A percentile compares a stretch with the other conserved stretches of the same genome.
Evolutionary conservation across 805 yeast species (phyloP).

Genomic region (Candida manassasensis): DNA sequence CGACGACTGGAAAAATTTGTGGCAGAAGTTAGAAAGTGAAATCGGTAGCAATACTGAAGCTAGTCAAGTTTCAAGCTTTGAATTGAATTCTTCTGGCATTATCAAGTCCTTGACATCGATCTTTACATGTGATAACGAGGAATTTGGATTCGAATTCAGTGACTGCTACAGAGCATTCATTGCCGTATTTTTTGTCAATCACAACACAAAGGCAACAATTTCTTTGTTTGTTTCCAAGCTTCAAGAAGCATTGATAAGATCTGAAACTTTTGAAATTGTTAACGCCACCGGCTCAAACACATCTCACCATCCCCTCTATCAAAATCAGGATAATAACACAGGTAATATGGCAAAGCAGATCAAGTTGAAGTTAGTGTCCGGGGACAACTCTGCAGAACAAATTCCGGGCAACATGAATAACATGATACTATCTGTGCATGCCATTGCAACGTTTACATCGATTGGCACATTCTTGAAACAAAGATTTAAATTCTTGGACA

Average conservation of each 20-base stretch:
- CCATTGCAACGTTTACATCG: conserved; percentile 55
- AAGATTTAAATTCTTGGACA: conserved; percentile 30
- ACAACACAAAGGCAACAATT: conserved; percentile 22
- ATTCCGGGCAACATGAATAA: conserved; percentile 22
- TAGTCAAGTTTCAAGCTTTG: conserved; percentile 60
- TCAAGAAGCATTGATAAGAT: conserved; percentile 69
- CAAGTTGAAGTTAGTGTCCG: conserved; percentile 45
- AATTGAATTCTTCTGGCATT: conserved; percentile 65
- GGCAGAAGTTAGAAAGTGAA: conserved; percentile 18
- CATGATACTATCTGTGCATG: conserved; percentile 49
- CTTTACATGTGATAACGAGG: conserved; percentile 21
- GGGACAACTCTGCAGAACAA: conserved; percentile 11
- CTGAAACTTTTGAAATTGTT: conserved; percentile 66
- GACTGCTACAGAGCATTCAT: conserved; percentile 43
- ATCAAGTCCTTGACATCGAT: conserved; percentile 38
- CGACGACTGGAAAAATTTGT: conserved; percentile 36
- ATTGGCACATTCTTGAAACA: conserved; percentile 44
- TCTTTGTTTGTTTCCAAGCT: conserved; percentile 49
- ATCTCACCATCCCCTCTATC: conserved; percentile 6
- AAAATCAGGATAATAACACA: conserved; percentile 33
- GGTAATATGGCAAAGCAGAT: conserved; percentile 69
- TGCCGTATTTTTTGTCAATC: conserved; percentile 28
- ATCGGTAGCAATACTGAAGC: conserved; percentile 12
- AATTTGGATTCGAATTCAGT: conserved; percentile 22
- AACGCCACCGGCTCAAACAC: conserved; percentile 35